These are phyloP conservation scores for Chytridium lagenaria DNA, from an alignment of 371 early-diverging fungal genomes.

Conservation along the genomic window DNA sequence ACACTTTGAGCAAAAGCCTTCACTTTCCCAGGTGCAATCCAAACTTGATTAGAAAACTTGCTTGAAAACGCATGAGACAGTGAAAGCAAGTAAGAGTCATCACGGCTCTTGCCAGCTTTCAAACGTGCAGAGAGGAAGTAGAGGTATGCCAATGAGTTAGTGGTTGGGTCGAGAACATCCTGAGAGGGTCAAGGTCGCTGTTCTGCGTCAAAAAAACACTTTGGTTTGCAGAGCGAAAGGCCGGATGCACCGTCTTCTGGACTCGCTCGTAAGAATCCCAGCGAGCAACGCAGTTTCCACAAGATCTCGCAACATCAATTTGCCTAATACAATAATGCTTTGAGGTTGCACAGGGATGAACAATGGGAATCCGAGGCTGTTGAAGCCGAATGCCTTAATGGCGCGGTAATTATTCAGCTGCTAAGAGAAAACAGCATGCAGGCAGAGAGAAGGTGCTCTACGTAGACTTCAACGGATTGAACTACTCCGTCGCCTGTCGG, in stretches of 20 bases:
- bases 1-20: constrained; percentile 20
- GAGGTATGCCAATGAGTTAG: constrained; percentile 1
- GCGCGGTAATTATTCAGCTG: too few relatives aligned
- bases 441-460: too few relatives aligned
- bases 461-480: too few relatives aligned
- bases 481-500: not conserved
- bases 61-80: not conserved
- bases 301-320: not conserved
- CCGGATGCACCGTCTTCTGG: not conserved
- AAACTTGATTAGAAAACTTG: constrained; percentile 12
- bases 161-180: not conserved
- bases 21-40: constrained; percentile 26
- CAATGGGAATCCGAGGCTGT: too few relatives aligned
- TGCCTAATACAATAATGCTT: too few relatives aligned
- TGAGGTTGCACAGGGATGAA: too few relatives aligned
- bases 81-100: not conserved
- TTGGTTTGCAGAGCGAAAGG: not conserved
- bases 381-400: too few relatives aligned
- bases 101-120: not conserved
- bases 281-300: not conserved
- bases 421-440: too few relatives aligned
- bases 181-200: not conserved
- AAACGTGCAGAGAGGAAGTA: constrained; percentile 4
- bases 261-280: not conserved
- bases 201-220: not conserved